Evolutionary conservation across 108 stramenopile genomes (phyloP).

Genomic region (Conticribra weissflogii): DNA sequence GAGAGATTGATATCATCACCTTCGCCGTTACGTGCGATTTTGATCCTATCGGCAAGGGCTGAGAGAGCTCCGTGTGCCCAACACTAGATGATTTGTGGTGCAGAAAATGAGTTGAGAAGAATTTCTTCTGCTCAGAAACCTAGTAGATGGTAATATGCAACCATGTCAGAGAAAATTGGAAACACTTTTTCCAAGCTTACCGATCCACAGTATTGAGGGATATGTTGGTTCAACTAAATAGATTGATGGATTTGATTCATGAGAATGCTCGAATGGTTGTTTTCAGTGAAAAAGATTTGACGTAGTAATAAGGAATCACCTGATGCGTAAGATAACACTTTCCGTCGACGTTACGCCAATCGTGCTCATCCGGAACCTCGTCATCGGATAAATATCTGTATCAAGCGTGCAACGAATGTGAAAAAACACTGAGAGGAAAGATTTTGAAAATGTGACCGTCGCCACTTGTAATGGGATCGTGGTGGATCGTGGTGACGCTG

Average conservation of each 20-base stretch:
- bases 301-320: too few relatives aligned
- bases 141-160: not conserved
- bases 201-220: conserved; percentile 77
- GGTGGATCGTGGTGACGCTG: too few relatives aligned
- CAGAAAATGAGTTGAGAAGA: not conserved
- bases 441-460: not conserved
- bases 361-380: conserved; percentile 77
- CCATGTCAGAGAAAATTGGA: not conserved
- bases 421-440: not conserved
- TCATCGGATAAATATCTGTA: conserved; percentile 58
- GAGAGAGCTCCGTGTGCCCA: conserved; percentile 92
- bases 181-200: not conserved
- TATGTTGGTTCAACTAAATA: conserved; percentile 93
- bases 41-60: conserved; percentile 89
- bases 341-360: conserved; percentile 84
- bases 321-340: conserved; percentile 72
- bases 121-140: not conserved
- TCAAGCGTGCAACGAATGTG: not conserved
- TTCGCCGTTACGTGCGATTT: conserved; percentile 71
- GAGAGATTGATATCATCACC: conserved; percentile 71
- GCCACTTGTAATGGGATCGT: too few relatives aligned
- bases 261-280: too few relatives aligned
- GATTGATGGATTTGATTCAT: too few relatives aligned
- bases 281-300: too few relatives aligned
- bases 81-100: conserved; percentile 57